These are phyloP conservation scores for Talaromyces sp. DNA, from an alignment of 2,329 filamentous ascomycete genomes.

Conservation along the genomic window DNA sequence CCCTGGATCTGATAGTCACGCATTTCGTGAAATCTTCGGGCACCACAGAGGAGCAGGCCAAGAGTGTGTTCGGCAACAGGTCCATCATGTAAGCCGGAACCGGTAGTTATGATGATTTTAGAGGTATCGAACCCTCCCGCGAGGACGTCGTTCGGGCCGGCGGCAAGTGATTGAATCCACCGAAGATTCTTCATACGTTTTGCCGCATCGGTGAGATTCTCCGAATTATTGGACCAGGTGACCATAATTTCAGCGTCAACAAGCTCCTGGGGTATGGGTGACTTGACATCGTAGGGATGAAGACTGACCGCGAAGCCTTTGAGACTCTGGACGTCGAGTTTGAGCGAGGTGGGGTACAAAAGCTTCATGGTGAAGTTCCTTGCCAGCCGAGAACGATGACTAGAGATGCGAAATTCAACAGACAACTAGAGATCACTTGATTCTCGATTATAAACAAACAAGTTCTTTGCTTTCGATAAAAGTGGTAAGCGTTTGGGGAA, in stretches of 20 bases:
- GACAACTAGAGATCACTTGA: not conserved
- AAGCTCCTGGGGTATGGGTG: constrained; percentile 54
- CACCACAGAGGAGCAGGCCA: constrained; percentile 43
- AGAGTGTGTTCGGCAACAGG: constrained; percentile 64
- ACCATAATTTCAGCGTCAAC: constrained; percentile 59
- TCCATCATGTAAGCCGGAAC: constrained; percentile 61
- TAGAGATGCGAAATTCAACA: not conserved
- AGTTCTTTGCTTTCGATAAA: not conserved
- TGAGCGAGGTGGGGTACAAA: constrained; percentile 62
- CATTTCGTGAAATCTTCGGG: constrained; percentile 55
- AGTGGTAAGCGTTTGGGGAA: not conserved
- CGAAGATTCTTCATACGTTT: constrained; percentile 53
- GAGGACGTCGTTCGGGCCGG: constrained; percentile 63
- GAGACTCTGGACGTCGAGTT: constrained; percentile 53
- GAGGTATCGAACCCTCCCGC: constrained; percentile 56
- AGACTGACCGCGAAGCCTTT: constrained; percentile 57
- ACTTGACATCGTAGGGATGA: constrained; percentile 58
- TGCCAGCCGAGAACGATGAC: not conserved
- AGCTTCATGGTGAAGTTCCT: constrained; percentile 49
- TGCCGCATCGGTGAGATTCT: constrained; percentile 58
- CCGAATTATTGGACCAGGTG: constrained; percentile 58
- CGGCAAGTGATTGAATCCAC: constrained; percentile 65
- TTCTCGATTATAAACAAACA: too few relatives aligned
- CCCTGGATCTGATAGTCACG: constrained; percentile 56
- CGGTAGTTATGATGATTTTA: constrained; percentile 55